These are phyloP conservation scores for Drechmeria coniospora DNA, from an alignment of 2,329 filamentous ascomycete species.

Conservation along the genomic window DNA sequence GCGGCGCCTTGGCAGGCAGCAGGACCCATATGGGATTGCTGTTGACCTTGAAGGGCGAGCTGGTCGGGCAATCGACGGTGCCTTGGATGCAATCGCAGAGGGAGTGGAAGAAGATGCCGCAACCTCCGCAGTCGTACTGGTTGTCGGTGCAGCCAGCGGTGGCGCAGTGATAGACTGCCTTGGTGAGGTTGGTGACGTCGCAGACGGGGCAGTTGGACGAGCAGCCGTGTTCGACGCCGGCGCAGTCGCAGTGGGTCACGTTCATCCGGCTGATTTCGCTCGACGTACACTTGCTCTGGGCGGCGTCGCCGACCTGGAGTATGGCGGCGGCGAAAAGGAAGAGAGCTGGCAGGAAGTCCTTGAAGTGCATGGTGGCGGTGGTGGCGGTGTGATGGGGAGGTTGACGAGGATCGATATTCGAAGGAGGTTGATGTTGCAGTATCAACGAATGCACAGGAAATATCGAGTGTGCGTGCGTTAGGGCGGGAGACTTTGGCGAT, in stretches of 20 bases:
- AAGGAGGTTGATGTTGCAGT: no score
- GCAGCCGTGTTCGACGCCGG: background rate
- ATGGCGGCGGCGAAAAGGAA: no score
- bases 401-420: no score
- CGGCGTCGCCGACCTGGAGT: no score
- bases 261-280: background rate
- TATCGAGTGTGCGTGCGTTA: no score
- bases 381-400: no score
- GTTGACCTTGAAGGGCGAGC: background rate
- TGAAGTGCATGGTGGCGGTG: no score
- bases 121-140: constrained; percentile 2
- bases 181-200: background rate
- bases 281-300: no score
- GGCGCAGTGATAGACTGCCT: constrained; percentile 18
- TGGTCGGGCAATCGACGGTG: background rate
- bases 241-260: background rate
- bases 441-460: no score
- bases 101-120: constrained; percentile 4
- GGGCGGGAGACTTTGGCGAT: no score
- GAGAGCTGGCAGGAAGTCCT: no score
- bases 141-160: constrained; percentile 10
- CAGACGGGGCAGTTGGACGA: background rate
- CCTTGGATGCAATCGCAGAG: constrained; percentile 5
- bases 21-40: background rate
- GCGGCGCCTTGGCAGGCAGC: background rate